A percentile compares a stretch with the other conserved stretches of the same genome.
Conservation (phyloP, 1,139 yeast genomes). For the Sugiyamaella castrensis region DNA sequence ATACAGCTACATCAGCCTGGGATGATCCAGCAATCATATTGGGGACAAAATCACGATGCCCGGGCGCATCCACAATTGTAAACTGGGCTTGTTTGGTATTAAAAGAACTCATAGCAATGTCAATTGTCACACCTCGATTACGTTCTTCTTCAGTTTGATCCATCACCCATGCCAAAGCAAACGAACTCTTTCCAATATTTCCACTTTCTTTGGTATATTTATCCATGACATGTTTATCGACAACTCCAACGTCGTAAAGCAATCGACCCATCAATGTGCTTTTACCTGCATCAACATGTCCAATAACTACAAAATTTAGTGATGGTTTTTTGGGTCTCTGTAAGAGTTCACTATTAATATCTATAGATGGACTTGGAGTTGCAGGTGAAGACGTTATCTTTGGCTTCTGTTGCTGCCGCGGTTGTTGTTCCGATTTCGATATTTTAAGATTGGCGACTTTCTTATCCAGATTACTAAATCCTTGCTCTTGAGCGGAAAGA, state of each 20-base stretch:
- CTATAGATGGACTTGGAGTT: constrained; percentile 6
- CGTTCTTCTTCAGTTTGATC: constrained; percentile 95
- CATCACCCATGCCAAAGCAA: constrained; percentile 96
- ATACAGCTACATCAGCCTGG: constrained; percentile 68
- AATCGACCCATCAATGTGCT: constrained; percentile 92
- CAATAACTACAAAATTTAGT: constrained; percentile 41
- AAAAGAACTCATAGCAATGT: constrained; percentile 80
- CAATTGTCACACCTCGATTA: constrained; percentile 81
- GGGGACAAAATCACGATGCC: constrained; percentile 97
- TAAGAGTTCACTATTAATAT: constrained; percentile 22
- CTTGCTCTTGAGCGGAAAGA: constrained; percentile 53
- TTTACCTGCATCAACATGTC: constrained; percentile 98
- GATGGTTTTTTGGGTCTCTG: constrained; percentile 21
- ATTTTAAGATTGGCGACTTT: constrained; percentile 10
- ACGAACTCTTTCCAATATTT: constrained; percentile 82
- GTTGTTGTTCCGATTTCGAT: not conserved
- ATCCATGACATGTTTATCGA: constrained; percentile 72
- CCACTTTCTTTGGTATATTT: constrained; percentile 79
- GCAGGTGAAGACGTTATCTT: not conserved
- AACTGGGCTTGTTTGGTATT: constrained; percentile 64
- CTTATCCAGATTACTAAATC: constrained; percentile 17
- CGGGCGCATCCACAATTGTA: constrained; percentile 97
- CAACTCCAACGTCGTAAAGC: constrained; percentile 74
- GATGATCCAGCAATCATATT: constrained; percentile 97
- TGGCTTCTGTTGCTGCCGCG: not conserved